A percentile compares a stretch with the other conserved stretches of the same genome.
Evolutionary conservation across 768 basidiomycete species (phyloP).

Genomic region (Gautieria morchelliformis): DNA sequence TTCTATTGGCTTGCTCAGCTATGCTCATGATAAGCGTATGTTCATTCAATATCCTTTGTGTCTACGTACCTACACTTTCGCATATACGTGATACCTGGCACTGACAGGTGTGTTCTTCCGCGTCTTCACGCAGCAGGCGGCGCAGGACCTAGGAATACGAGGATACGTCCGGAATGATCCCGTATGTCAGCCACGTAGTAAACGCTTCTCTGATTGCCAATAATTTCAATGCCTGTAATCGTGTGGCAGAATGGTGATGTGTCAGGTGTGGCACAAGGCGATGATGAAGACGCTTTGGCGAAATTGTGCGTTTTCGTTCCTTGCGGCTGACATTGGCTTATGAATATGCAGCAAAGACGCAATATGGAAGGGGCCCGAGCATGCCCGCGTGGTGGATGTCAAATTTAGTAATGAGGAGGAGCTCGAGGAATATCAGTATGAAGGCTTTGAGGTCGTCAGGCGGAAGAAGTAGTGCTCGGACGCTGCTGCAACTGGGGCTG

Average conservation of each 20-base stretch:
- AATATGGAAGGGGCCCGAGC: neutral
- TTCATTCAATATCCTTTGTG: neutral
- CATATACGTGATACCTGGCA: neutral
- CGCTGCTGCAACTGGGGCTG: too few species aligned
- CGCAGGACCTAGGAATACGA: neutral
- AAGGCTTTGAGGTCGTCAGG: neutral
- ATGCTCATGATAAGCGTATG: too few species aligned
- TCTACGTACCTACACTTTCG: neutral
- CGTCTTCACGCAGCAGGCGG: neutral
- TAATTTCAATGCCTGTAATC: neutral
- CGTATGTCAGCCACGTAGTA: neutral
- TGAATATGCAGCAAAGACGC: neutral
- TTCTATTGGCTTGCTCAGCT: neutral
- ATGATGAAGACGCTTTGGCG: neutral
- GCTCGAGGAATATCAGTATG: neutral
- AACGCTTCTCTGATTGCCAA: neutral
- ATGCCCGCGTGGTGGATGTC: neutral
- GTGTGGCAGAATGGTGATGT: neutral
- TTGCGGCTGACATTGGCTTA: too few species aligned
- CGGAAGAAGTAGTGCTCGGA: neutral
- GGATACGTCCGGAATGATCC: neutral
- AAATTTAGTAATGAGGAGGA: neutral
- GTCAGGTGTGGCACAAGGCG: neutral
- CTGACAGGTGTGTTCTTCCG: neutral
- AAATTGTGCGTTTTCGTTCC: conserved; percentile 1